Evolutionary conservation across 345 rosid genomes (phyloP), one percentile per base, ranked within the genome.

Genomic region (Schrenkiella parvula): DNA sequence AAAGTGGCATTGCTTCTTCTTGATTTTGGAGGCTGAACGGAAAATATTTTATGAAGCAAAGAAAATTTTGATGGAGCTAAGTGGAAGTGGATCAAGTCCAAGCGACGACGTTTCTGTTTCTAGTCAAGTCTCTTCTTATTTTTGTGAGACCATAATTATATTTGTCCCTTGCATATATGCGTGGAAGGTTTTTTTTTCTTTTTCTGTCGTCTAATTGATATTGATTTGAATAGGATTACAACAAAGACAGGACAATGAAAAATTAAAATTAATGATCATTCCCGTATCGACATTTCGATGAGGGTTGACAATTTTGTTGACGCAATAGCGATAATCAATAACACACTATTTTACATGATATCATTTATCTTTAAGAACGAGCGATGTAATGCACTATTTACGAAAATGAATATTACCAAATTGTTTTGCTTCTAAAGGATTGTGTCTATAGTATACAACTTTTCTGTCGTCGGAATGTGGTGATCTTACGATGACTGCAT

Each of bases 1-100:
- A 72, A 35, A 79, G 71, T 54, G 79, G 75, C 89, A 86, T 82
- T 79, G 70, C 71, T 71, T 56, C 56, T 32, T 58, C 60, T 38
- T 74, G 60, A 65, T 43, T 64, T 47, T 14, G 50, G 51, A 66
- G 78, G 60, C 72, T 58, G 61, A 61, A 19, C 44, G 9, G 28
- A 5, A 8, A 9, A 21, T n/a, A n/a, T 8, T 6, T n/a, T 15
- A 43, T 43, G 21, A 11, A 38, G 15, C 2, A 12, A 12, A 11
- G 14, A 37, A 37, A 37, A 4, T 3, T 2, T 29, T 54, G 31
- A 8, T 29, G 28, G 23, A 9, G 26, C 19, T 4, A 11, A 44
- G 3, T 31, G n/a, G 26, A 18, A 50, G 43, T 71, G 68, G 68
- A 61, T 71, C 47, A 32, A 10, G 11, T 6, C 0, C 6, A 29